phyloP scores from a whole-genome alignment of 2,329 filamentous ascomycete species.

The Nemania abortiva region DNA sequence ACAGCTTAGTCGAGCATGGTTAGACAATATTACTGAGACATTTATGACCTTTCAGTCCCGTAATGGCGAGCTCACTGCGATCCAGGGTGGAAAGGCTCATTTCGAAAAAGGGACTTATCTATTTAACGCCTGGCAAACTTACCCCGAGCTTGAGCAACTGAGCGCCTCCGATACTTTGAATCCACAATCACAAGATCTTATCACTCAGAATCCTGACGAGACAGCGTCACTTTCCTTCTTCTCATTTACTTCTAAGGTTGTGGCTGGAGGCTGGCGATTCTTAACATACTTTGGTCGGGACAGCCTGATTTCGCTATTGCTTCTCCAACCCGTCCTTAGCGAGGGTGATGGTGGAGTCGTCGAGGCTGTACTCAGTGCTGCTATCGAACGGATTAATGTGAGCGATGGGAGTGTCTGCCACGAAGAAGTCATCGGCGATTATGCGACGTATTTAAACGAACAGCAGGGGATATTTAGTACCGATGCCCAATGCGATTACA shows the following conservation, averaged over 20 bases:
- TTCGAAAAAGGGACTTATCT: conserved; percentile 67
- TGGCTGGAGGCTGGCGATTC: conserved; percentile 75
- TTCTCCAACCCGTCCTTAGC: conserved; percentile 70
- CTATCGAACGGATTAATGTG: conserved; percentile 70
- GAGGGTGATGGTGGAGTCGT: conserved; percentile 65
- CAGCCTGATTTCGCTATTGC: conserved; percentile 70
- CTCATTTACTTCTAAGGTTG: conserved; percentile 71
- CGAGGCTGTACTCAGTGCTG: conserved; percentile 71
- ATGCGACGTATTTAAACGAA: conserved; percentile 70
- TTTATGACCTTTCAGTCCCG: conserved; percentile 61
- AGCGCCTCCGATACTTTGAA: conserved; percentile 63
- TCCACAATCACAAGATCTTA: conserved; percentile 58
- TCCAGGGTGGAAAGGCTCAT: conserved; percentile 55
- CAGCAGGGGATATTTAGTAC: conserved; percentile 65
- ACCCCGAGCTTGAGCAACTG: conserved; percentile 70
- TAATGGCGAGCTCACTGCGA: conserved; percentile 49
- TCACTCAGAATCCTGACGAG: conserved; percentile 59
- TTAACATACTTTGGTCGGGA: conserved; percentile 76
- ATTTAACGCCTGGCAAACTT: conserved; percentile 71
- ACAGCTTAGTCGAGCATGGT: conserved; percentile 66
- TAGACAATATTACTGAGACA: conserved; percentile 71
- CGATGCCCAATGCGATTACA: conserved; percentile 67
- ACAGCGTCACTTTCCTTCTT: conserved; percentile 70
- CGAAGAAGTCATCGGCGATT: conserved; percentile 75
- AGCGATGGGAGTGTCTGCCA: conserved; percentile 72